Evolutionary conservation across 2,329 filamentous ascomycete genomes (phyloP).

Genomic region (Ceratocystis destructans): DNA sequence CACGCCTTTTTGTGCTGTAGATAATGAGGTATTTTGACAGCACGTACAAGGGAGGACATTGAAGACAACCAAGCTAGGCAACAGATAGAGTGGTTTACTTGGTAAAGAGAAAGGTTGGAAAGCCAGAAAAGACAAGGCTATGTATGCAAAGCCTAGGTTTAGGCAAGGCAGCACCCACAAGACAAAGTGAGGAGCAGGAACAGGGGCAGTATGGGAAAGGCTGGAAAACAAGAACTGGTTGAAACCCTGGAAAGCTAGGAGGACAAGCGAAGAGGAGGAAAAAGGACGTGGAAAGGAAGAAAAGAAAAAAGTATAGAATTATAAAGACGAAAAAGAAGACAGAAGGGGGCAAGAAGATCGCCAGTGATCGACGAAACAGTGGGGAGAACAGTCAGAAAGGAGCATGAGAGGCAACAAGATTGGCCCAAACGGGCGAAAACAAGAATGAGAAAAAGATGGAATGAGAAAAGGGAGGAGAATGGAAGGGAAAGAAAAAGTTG

Average conservation of each 20-base stretch:
- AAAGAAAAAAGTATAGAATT: not conserved
- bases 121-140: not conserved
- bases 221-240: not conserved
- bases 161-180: not conserved
- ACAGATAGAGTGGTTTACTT: not conserved
- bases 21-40: not conserved
- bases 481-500: not conserved
- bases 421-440: not conserved
- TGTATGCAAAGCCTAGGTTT: too few species aligned
- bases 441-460: not conserved
- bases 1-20: too few species aligned
- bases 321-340: not conserved
- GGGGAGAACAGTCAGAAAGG: not conserved
- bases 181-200: not conserved
- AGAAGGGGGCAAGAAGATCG: constrained; percentile 6
- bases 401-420: constrained; percentile 3
- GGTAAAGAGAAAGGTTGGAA: not conserved
- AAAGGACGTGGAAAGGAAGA: not conserved
- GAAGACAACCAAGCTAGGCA: not conserved
- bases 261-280: not conserved
- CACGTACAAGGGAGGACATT: not conserved
- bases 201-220: not conserved
- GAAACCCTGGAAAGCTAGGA: not conserved
- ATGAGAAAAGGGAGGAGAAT: not conserved
- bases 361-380: constrained; percentile 1